Conservation (phyloP, 2,329 filamentous ascomycete species). For the Ophiocordyceps unilateralis region DNA sequence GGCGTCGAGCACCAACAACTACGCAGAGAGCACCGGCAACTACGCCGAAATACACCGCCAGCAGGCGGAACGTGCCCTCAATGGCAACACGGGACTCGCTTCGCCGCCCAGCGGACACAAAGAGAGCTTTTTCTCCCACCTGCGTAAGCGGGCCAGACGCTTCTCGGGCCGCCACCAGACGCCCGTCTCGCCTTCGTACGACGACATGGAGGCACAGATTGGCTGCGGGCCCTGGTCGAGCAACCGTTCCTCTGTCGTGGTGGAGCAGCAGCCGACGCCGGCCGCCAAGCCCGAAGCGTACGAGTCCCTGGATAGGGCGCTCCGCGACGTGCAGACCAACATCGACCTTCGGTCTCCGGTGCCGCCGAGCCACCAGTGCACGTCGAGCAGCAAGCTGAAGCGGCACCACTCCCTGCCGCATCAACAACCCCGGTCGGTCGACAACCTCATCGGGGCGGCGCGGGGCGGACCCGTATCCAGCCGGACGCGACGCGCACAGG, state of each 20-base stretch:
- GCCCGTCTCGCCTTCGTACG: slow-evolving; percentile 58
- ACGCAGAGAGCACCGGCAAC: slow-evolving; percentile 24
- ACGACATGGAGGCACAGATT: slow-evolving; percentile 84
- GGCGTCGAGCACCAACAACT: slow-evolving; percentile 62
- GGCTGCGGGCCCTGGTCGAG: slow-evolving; percentile 80
- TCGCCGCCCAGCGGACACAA: slow-evolving; percentile 69
- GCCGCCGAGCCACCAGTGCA: slow-evolving; percentile 35
- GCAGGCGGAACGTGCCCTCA: slow-evolving; percentile 80
- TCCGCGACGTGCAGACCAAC: slow-evolving; percentile 35
- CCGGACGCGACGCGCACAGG: slow-evolving; percentile 63
- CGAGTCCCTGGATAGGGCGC: slow-evolving; percentile 42
- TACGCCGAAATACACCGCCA: slow-evolving; percentile 80
- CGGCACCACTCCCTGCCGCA: slow-evolving; percentile 48
- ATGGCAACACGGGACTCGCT: slow-evolving; percentile 57
- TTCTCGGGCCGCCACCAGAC: slow-evolving; percentile 83
- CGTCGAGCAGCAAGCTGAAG: slow-evolving; percentile 35
- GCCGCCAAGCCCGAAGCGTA: slow-evolving; percentile 37
- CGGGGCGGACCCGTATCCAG: slow-evolving; percentile 52
- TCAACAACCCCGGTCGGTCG: slow-evolving; percentile 44
- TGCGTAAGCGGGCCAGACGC: slow-evolving; percentile 80
- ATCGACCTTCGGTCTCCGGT: slow-evolving; percentile 27
- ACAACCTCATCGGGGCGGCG: slow-evolving; percentile 41
- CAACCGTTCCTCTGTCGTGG: slow-evolving; percentile 68
- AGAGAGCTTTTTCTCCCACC: slow-evolving; percentile 95
- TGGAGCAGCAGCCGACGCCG: slow-evolving; percentile 40